Conservation (phyloP, 202 grass and related monocot genomes). For the Elaeis oleifera region DNA sequence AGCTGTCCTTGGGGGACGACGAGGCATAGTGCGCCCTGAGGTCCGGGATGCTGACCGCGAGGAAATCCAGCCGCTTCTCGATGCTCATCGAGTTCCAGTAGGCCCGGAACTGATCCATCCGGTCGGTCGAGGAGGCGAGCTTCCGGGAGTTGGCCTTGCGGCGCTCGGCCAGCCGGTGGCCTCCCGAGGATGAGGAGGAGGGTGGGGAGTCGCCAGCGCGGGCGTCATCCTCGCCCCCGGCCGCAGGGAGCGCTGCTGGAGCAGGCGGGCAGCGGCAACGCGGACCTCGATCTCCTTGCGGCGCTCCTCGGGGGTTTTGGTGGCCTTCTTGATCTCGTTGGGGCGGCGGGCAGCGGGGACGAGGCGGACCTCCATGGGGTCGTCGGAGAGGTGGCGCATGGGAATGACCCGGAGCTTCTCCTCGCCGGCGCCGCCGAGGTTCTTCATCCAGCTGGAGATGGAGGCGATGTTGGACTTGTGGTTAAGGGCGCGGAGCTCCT, state of each 20-base stretch:
- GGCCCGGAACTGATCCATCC: slow-evolving; percentile 56
- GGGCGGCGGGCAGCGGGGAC: slow-evolving; percentile 41
- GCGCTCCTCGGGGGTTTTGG: slow-evolving; percentile 73
- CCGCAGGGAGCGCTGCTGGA: slow-evolving; percentile 46
- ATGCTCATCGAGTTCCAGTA: slow-evolving; percentile 51
- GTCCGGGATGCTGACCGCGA: slow-evolving; percentile 48
- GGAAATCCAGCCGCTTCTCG: slow-evolving; percentile 40
- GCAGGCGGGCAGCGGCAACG: slow-evolving; percentile 48
- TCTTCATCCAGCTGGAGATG: slow-evolving; percentile 81
- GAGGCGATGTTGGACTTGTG: slow-evolving; percentile 83
- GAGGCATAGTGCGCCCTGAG: slow-evolving; percentile 45
- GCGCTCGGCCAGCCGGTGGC: slow-evolving; percentile 36
- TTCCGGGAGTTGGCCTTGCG: slow-evolving; percentile 54
- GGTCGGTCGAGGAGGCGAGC: slow-evolving; percentile 16
- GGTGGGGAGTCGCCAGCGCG: slow-evolving; percentile 32
- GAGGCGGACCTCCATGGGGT: slow-evolving; percentile 62
- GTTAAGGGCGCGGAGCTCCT: slow-evolving; percentile 55
- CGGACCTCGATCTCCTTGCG: slow-evolving; percentile 91
- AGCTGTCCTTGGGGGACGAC: slow-evolving; percentile 26
- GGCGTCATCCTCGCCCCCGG: slow-evolving; percentile 38
- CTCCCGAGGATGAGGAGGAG: slow-evolving; percentile 20
- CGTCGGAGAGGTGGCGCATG: slow-evolving; percentile 45
- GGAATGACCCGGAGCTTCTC: slow-evolving; percentile 70
- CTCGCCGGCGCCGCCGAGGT: slow-evolving; percentile 43
- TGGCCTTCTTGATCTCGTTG: slow-evolving; percentile 89